Conservation (phyloP, 2,329 filamentous ascomycete genomes). For the Arthrobotrys conoides region DNA sequence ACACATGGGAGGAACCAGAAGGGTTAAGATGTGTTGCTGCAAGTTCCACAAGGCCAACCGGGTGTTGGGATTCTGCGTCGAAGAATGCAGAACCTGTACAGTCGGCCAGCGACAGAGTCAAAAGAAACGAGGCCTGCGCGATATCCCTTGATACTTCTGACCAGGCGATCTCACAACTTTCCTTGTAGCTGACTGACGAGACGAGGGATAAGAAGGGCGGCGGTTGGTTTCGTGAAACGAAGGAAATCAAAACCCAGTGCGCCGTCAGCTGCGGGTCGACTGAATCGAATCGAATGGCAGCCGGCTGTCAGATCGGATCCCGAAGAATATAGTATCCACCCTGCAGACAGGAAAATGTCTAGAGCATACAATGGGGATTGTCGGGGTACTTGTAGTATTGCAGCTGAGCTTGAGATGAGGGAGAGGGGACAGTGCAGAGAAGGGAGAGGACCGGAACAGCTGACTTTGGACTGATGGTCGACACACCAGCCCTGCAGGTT, state of each 20-base stretch:
- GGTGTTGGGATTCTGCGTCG: constrained; percentile 10
- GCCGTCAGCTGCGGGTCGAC: constrained; percentile 18
- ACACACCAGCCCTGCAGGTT: constrained; percentile 16
- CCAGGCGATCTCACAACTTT: background rate
- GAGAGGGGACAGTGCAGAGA: constrained; percentile 12
- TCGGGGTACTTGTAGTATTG: constrained; percentile 38
- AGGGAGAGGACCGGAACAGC: constrained; percentile 34
- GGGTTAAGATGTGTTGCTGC: background rate
- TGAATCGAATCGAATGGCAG: constrained; percentile 40
- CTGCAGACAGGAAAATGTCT: constrained; percentile 23
- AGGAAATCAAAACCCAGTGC: constrained; percentile 25
- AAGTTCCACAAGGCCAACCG: constrained; percentile 7
- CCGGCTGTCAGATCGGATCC: constrained; percentile 30
- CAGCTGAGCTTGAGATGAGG: constrained; percentile 26
- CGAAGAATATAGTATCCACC: constrained; percentile 27
- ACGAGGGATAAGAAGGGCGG: background rate
- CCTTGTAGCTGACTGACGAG: background rate
- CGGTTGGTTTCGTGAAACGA: constrained; percentile 28
- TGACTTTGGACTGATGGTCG: constrained; percentile 60
- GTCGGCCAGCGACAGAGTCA: constrained; percentile 47
- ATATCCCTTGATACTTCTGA: constrained; percentile 1
- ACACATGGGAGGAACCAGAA: constrained; percentile 21
- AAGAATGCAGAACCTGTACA: constrained; percentile 29
- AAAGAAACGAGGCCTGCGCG: constrained; percentile 8
- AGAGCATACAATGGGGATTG: constrained; percentile 40